A percentile compares a stretch with the other conserved stretches of the same genome.
These are phyloP conservation scores for Fusarium ramigenum DNA, from an alignment of 2,329 filamentous ascomycete genomes.

Conservation along the genomic window DNA sequence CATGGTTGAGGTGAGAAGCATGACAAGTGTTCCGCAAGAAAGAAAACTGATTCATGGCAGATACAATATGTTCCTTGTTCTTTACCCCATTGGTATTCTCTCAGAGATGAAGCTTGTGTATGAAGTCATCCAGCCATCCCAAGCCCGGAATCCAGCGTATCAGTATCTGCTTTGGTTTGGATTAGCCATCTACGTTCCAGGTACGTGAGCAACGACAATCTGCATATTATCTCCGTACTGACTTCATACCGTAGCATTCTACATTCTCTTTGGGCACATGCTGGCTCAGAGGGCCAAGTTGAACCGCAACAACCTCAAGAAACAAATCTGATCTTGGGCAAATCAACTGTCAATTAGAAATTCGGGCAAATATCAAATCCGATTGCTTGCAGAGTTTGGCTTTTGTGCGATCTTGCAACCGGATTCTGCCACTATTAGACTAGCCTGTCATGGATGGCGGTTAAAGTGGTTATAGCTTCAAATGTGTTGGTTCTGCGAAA, in stretches of 20 bases:
- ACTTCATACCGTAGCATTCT: slow-evolving; percentile 5
- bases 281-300: slow-evolving; percentile 32
- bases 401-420: neutral
- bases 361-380: no score
- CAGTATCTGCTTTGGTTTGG: slow-evolving; percentile 37
- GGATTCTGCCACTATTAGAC: neutral
- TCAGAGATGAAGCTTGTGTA: slow-evolving; percentile 35
- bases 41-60: neutral
- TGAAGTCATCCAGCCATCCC: slow-evolving; percentile 28
- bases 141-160: slow-evolving; percentile 18
- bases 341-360: no score
- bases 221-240: neutral
- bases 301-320: neutral
- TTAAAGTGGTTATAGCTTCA: neutral
- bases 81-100: slow-evolving; percentile 31
- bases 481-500: neutral
- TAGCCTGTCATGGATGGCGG: neutral
- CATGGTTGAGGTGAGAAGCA: slow-evolving; percentile 33
- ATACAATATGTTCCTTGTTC: slow-evolving; percentile 34
- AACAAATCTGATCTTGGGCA: neutral
- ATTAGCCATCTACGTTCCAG: slow-evolving; percentile 15
- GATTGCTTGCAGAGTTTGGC: accelerated
- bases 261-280: slow-evolving; percentile 33
- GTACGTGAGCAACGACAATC: neutral
- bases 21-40: no score